Evolutionary conservation across 768 basidiomycete genomes (phyloP).

Genomic region (Auricularia sp.): DNA sequence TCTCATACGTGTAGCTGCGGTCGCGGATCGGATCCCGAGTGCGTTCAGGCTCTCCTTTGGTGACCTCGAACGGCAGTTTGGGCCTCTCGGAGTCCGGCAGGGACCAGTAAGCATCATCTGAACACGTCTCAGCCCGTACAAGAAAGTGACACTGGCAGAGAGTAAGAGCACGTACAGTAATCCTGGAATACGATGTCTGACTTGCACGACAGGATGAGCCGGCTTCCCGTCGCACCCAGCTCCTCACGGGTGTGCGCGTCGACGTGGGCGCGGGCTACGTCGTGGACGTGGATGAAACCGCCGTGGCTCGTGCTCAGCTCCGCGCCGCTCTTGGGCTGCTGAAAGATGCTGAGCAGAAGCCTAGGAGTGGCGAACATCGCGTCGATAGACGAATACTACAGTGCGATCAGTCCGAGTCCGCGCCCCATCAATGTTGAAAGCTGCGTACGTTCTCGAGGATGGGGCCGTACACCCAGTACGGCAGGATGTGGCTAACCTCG

Average conservation of each 20-base stretch:
- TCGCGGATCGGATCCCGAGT: neutral
- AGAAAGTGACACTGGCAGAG: neutral
- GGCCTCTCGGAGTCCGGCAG: neutral
- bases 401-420: neutral
- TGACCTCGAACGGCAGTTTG: neutral
- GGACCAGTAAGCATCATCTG: neutral
- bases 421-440: neutral
- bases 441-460: neutral
- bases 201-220: neutral
- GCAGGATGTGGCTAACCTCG: neutral
- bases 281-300: neutral
- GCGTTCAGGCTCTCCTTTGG: neutral
- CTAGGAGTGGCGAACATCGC: neutral
- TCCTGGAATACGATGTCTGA: neutral
- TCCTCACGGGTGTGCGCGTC: neutral
- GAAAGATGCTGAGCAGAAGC: neutral
- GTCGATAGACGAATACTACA: neutral
- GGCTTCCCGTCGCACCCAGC: neutral
- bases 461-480: neutral
- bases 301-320: neutral
- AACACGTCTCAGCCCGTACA: neutral
- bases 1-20: neutral
- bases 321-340: no score
- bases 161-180: neutral
- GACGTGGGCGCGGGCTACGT: neutral